A percentile compares a stretch with the other conserved stretches of the same genome.
phyloP scores from a whole-genome alignment of 768 basidiomycete species.

The Russula sp. region DNA sequence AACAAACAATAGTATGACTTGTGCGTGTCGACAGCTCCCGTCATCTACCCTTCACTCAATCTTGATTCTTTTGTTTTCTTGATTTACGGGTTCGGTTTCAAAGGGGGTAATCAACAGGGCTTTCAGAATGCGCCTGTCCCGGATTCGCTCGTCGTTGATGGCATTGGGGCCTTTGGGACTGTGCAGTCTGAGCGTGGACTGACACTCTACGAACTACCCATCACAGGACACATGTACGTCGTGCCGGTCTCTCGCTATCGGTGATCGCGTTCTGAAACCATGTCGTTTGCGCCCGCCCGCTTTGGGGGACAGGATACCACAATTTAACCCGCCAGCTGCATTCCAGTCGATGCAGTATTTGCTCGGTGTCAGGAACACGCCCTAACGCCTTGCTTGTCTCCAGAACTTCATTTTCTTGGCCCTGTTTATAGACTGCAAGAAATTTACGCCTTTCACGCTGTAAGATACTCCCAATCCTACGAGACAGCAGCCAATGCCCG shows the following conservation, averaged over 20 bases:
- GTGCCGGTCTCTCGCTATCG: not conserved
- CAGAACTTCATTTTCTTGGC: not conserved
- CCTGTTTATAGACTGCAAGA: too few species aligned
- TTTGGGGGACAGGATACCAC: constrained; percentile 16
- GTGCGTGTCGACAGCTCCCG: constrained; percentile 10
- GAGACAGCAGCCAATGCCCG: too few species aligned
- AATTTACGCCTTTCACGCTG: too few species aligned
- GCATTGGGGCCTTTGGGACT: constrained; percentile 18
- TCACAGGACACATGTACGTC: constrained; percentile 25
- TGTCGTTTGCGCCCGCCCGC: not conserved
- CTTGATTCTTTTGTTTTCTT: not conserved
- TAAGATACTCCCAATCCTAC: too few species aligned
- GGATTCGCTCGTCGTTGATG: constrained; percentile 22
- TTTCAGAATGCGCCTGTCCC: constrained; percentile 14
- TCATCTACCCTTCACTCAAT: not conserved
- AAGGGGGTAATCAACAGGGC: constrained; percentile 21
- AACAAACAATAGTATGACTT: constrained; percentile 18
- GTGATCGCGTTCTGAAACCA: not conserved
- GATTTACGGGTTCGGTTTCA: not conserved
- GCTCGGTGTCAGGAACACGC: constrained; percentile 5
- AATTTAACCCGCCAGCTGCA: constrained; percentile 20
- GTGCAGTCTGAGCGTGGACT: constrained; percentile 23
- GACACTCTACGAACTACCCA: constrained; percentile 18
- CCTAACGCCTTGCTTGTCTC: not conserved
- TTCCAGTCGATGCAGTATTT: constrained; percentile 22